Conservation (phyloP, 2,329 filamentous ascomycete genomes). For the Paecilomyces sp. region DNA sequence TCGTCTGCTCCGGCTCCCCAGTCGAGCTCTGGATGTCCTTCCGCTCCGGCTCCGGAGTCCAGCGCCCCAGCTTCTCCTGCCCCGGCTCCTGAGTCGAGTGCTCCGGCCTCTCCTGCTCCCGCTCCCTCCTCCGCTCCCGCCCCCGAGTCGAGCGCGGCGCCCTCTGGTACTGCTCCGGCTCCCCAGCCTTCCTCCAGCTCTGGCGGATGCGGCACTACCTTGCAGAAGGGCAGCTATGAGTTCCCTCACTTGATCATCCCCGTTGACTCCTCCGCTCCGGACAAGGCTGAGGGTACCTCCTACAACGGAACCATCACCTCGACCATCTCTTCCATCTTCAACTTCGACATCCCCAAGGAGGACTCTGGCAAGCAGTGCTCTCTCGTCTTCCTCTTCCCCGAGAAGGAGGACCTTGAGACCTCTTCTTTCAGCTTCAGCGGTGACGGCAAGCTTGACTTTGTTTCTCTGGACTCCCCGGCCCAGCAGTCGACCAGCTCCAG, state of each 20-base stretch:
- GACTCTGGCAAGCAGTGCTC: slow-evolving; percentile 55
- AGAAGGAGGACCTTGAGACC: slow-evolving; percentile 50
- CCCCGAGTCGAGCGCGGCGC: background rate
- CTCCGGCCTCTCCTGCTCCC: background rate
- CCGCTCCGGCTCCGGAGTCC: background rate
- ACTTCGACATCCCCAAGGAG: slow-evolving; percentile 56
- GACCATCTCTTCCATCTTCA: slow-evolving; percentile 55
- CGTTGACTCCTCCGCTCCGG: slow-evolving; percentile 48
- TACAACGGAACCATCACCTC: slow-evolving; percentile 51
- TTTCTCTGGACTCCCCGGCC: slow-evolving; percentile 42
- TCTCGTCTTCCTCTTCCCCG: slow-evolving; percentile 59
- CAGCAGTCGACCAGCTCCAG: slow-evolving; percentile 46
- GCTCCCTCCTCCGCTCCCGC: background rate
- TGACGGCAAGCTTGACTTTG: slow-evolving; percentile 48
- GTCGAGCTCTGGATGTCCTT: slow-evolving; percentile 3
- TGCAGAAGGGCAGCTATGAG: slow-evolving; percentile 41
- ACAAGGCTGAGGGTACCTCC: slow-evolving; percentile 46
- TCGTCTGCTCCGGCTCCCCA: background rate
- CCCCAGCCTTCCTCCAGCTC: slow-evolving; percentile 9
- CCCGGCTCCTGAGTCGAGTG: slow-evolving; percentile 2
- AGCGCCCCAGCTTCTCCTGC: slow-evolving; percentile 4
- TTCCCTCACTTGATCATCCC: slow-evolving; percentile 59
- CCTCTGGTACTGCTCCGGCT: background rate
- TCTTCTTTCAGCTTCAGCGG: slow-evolving; percentile 51
- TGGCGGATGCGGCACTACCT: slow-evolving; percentile 37